Evolutionary conservation across 352 stramenopile species (phyloP).

Genomic region (Globisporangium splendens): DNA sequence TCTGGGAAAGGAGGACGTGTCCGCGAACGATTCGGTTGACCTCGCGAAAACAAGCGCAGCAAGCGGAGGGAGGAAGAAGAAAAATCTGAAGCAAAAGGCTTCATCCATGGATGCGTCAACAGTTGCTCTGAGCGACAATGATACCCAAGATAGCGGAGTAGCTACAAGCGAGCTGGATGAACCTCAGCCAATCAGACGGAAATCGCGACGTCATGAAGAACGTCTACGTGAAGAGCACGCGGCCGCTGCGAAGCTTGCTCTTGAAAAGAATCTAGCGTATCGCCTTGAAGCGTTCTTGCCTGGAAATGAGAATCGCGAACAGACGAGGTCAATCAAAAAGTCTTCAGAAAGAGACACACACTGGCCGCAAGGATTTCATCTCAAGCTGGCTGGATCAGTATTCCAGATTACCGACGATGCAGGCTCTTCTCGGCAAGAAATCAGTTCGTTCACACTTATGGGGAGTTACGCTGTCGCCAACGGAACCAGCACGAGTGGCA

Average conservation of each 20-base stretch:
- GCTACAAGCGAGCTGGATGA: slow-evolving; percentile 24
- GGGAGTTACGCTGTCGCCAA: slow-evolving; percentile 2
- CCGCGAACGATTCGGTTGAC: too few relatives aligned
- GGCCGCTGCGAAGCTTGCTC: slow-evolving; percentile 50
- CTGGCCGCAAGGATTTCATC: slow-evolving; percentile 24
- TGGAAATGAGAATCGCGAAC: slow-evolving; percentile 4
- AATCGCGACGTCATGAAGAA: slow-evolving; percentile 65
- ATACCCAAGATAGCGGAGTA: slow-evolving; percentile 36
- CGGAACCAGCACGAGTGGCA: background rate
- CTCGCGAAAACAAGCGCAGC: too few relatives aligned
- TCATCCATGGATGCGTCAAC: slow-evolving; percentile 5
- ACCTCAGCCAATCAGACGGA: slow-evolving; percentile 33
- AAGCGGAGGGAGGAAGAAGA: slow-evolving; percentile 1
- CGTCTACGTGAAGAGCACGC: slow-evolving; percentile 65
- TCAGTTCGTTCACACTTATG: slow-evolving; percentile 17
- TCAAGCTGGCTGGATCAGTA: slow-evolving; percentile 23
- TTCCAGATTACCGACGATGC: slow-evolving; percentile 27
- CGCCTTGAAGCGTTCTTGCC: slow-evolving; percentile 44
- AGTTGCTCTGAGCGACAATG: slow-evolving; percentile 27
- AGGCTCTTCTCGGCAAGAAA: slow-evolving; percentile 12
- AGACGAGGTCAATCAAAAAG: slow-evolving; percentile 8
- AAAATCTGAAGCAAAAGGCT: slow-evolving; percentile 7
- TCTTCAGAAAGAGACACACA: slow-evolving; percentile 7
- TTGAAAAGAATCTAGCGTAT: slow-evolving; percentile 60
- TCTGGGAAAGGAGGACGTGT: background rate